phyloP scores from a whole-genome alignment of 345 rosid genomes.

The Brassica carinata region DNA sequence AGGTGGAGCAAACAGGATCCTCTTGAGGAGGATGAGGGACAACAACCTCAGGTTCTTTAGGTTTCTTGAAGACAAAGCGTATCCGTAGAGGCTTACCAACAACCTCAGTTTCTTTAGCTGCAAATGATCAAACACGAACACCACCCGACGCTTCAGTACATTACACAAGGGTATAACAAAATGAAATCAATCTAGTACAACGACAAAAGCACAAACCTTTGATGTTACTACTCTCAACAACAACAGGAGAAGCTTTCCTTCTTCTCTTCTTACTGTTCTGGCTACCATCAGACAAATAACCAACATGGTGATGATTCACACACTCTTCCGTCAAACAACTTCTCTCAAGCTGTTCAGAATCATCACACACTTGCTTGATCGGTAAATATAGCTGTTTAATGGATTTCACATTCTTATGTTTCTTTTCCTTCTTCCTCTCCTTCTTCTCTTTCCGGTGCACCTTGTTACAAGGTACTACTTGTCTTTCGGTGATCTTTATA shows the following conservation, averaged over 20 bases:
- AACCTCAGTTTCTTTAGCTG: not conserved
- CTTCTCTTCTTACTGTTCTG: conserved; percentile 53
- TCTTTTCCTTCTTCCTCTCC: conserved; percentile 33
- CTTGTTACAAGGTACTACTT: conserved; percentile 21
- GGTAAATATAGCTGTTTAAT: not conserved
- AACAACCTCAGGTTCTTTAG: conserved; percentile 23
- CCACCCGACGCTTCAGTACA: not conserved
- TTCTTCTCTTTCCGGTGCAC: conserved; percentile 33
- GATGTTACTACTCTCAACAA: conserved; percentile 23
- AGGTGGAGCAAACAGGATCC: conserved; percentile 40
- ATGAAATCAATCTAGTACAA: not conserved
- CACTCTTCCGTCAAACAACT: conserved; percentile 32
- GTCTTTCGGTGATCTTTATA: conserved; percentile 40
- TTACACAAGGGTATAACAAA: not conserved
- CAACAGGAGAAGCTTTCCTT: conserved; percentile 21
- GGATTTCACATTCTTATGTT: conserved; percentile 16
- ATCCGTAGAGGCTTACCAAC: conserved; percentile 58
- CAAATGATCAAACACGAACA: not conserved
- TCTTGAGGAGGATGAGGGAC: not conserved
- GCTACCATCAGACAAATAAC: conserved; percentile 50
- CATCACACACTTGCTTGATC: conserved; percentile 26
- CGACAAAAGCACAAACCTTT: conserved; percentile 36
- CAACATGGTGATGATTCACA: conserved; percentile 21
- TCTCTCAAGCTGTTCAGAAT: conserved; percentile 33
- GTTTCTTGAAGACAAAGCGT: conserved; percentile 47